Percentiles rank a stretch among this genome's conserved stretches.
Conservation (phyloP, 768 basidiomycete species). For the Sarcodon aspratus region DNA sequence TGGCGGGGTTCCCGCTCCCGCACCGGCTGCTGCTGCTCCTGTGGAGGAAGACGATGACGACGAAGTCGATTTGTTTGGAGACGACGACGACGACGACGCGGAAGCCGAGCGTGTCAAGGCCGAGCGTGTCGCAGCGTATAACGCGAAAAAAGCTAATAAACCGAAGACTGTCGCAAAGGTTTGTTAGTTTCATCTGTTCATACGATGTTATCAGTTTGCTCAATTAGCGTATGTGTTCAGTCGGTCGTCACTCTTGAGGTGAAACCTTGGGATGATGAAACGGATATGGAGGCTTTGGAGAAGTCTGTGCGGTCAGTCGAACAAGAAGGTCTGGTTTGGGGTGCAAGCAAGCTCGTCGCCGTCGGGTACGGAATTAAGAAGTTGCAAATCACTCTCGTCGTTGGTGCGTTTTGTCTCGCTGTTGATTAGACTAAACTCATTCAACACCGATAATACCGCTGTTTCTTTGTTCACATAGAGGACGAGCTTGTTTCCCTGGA, state of each 20-base stretch:
- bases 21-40: slow-evolving; percentile 29
- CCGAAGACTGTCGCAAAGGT: slow-evolving; percentile 85
- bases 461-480: slow-evolving; percentile 49
- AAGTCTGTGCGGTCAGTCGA: slow-evolving; percentile 74
- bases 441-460: too few species aligned
- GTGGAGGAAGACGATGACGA: slow-evolving; percentile 26
- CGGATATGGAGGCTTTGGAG: slow-evolving; percentile 88
- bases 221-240: slow-evolving; percentile 27
- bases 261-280: slow-evolving; percentile 99
- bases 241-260: slow-evolving; percentile 97
- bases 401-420: slow-evolving; percentile 20
- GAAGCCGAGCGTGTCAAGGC: slow-evolving; percentile 55
- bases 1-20: slow-evolving; percentile 32
- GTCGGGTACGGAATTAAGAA: slow-evolving; percentile 93
- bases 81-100: slow-evolving; percentile 37
- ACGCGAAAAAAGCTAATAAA: slow-evolving; percentile 87
- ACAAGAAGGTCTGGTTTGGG: slow-evolving; percentile 91
- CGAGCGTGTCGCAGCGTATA: slow-evolving; percentile 88
- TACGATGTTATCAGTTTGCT: slow-evolving; percentile 1
- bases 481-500: slow-evolving; percentile 91
- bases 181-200: slow-evolving; percentile 7
- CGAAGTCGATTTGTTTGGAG: slow-evolving; percentile 72
- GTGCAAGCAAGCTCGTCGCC: slow-evolving; percentile 83
- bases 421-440: too few species aligned
- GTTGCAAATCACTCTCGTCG: slow-evolving; percentile 59